Conservation (phyloP, 1,284 basidiomycete species). For the Ceratobasidium sp. region DNA sequence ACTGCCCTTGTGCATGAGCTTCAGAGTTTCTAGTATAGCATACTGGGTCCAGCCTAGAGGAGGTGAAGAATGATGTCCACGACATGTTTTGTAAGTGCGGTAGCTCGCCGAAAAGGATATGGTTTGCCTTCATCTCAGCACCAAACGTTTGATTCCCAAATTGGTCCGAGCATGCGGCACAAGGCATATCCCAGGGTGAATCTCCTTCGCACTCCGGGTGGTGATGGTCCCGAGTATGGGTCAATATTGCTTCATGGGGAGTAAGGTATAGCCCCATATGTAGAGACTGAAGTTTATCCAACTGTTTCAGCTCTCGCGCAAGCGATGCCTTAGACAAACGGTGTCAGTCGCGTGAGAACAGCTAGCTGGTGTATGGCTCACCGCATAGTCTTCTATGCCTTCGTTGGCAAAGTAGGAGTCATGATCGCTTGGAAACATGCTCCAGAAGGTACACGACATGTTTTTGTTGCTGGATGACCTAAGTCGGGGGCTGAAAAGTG, state of each 20-base stretch:
- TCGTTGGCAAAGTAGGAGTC: constrained; percentile 40
- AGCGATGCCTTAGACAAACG: neutral
- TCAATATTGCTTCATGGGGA: constrained; percentile 21
- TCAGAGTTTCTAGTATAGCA: neutral
- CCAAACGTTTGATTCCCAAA: neutral
- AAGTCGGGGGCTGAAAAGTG: constrained; percentile 30
- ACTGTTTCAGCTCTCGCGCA: constrained; percentile 9
- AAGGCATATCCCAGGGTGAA: neutral
- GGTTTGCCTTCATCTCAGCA: constrained; percentile 11
- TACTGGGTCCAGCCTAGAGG: constrained; percentile 5
- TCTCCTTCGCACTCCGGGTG: neutral
- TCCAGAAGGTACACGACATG: constrained; percentile 18
- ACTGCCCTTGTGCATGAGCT: no score
- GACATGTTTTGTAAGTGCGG: constrained; percentile 6
- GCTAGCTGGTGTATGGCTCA: neutral
- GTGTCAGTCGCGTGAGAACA: neutral
- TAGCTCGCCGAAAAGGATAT: constrained; percentile 3
- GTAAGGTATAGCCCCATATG: constrained; percentile 38
- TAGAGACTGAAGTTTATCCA: neutral
- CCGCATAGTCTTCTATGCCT: constrained; percentile 38
- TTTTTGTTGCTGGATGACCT: neutral
- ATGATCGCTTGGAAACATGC: constrained; percentile 27
- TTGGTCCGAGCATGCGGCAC: neutral
- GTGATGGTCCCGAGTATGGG: neutral
- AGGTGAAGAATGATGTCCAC: constrained; percentile 23